phyloP scores from a whole-genome alignment of 495 filamentous ascomycete genomes.

The Mycothermus thermophilus region DNA sequence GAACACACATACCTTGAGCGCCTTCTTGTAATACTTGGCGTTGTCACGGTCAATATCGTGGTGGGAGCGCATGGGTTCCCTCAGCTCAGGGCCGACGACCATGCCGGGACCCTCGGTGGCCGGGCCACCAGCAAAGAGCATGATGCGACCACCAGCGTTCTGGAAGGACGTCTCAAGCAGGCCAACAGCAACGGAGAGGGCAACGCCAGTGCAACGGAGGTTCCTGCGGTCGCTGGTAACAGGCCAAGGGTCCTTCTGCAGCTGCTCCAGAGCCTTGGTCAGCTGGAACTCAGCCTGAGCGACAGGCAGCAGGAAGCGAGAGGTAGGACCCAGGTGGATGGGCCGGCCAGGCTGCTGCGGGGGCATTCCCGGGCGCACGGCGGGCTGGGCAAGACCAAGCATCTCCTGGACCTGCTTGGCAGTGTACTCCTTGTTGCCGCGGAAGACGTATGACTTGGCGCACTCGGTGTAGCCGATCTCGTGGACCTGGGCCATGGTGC shows the following conservation, averaged over 20 bases:
- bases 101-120: slow-evolving; percentile 93
- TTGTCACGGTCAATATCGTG: slow-evolving; percentile 98
- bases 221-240: slow-evolving; percentile 88
- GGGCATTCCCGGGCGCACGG: slow-evolving; percentile 64
- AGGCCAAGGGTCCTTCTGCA: slow-evolving; percentile 97
- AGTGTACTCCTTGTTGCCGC: slow-evolving; percentile 92
- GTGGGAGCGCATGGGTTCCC: slow-evolving; percentile 95
- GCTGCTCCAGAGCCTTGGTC: slow-evolving; percentile 88
- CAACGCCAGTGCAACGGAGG: slow-evolving; percentile 89
- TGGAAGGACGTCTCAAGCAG: slow-evolving; percentile 89
- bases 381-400: slow-evolving; percentile 64
- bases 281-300: slow-evolving; percentile 97
- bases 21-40: slow-evolving; percentile 99
- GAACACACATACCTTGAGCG: slow-evolving; percentile 61
- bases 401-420: slow-evolving; percentile 98
- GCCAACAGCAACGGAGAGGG: slow-evolving; percentile 86
- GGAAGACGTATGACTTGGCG: slow-evolving; percentile 98
- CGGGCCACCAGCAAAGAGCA: slow-evolving; percentile 92
- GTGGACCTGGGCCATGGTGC: slow-evolving; percentile 98
- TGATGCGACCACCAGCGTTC: slow-evolving; percentile 87
- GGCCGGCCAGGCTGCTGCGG: slow-evolving; percentile 61
- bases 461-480: slow-evolving; percentile 97
- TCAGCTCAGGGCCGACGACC: slow-evolving; percentile 93
- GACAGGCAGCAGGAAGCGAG: slow-evolving; percentile 86
- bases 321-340: slow-evolving; percentile 61